phyloP scores from a whole-genome alignment of 2,329 filamentous ascomycete genomes.

The Immersiporthe knoxdaviesiana region DNA sequence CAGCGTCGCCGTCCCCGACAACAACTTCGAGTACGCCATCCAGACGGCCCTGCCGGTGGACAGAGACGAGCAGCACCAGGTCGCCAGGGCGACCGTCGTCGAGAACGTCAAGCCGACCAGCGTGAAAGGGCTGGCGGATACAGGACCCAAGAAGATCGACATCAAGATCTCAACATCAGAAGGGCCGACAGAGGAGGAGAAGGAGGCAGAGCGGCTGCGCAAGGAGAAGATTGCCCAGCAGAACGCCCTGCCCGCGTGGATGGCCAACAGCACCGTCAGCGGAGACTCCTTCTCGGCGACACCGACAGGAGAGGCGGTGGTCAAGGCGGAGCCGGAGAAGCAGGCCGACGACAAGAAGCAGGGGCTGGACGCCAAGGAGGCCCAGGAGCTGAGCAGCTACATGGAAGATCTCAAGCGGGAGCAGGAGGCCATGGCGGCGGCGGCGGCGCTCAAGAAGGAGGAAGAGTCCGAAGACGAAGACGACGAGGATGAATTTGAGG shows the following conservation, averaged over 20 bases:
- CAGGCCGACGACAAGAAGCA: conserved; percentile 48
- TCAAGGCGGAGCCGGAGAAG: conserved; percentile 49
- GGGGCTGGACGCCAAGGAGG: conserved; percentile 52
- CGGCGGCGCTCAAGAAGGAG: conserved; percentile 52
- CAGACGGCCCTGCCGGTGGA: conserved; percentile 65
- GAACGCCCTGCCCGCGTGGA: conserved; percentile 73
- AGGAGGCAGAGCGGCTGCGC: conserved; percentile 64
- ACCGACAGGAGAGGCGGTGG: conserved; percentile 35
- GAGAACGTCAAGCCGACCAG: conserved; percentile 64
- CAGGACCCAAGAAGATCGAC: conserved; percentile 69
- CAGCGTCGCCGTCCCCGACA: conserved; percentile 71
- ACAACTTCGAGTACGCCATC: conserved; percentile 72
- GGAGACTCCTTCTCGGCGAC: conserved; percentile 60
- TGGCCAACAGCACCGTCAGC: conserved; percentile 70
- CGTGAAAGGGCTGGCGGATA: conserved; percentile 69
- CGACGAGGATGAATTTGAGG: conserved; percentile 54
- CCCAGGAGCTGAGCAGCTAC: conserved; percentile 65
- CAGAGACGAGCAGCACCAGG: conserved; percentile 69
- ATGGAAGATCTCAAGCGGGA: conserved; percentile 66
- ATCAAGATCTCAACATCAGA: conserved; percentile 70
- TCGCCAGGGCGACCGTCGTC: conserved; percentile 61
- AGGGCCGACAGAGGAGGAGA: conserved; percentile 68
- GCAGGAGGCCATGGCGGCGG: conserved; percentile 38
- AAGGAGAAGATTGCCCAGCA: conserved; percentile 69
- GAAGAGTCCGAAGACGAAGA: conserved; percentile 46